Base-by-base conservation (phyloP, 179 eudicot species). In the Silene coronaria region DNA sequence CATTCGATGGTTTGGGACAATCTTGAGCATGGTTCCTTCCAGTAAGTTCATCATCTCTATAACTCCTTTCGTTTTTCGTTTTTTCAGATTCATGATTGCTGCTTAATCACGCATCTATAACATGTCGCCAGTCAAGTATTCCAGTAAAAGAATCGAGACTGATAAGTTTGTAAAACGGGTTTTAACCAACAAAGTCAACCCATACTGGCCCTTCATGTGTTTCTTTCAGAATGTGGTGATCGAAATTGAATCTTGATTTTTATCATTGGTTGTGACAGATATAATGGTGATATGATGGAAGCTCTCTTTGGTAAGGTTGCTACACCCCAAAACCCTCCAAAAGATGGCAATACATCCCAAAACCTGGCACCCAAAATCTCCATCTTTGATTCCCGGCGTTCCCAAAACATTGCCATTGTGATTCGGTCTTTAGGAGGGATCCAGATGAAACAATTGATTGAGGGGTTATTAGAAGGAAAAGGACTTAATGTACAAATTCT, bases 1-100 rank as follows among this genome's bases (percentile, higher is more conserved):
- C 96, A 89, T 73, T 93, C 99, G 27, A 94, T 89, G 95, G 97
- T 88, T 65, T 88, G 96, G 99, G 88, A 87, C 80, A 89, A 84
- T 51, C 45, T 92, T 32, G 89, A 88, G 27, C 78, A 77, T 19
- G 97, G 97, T 22, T 95, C 99, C 16, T 90, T 92, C 88, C 89
- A 86, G 97, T 93, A 86, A 87, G 71, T 80, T 64, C 23, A n/a
- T 32, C 60, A 26, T 16, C 42, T 2, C 36, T 19, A 32, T 42
- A 10, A 10, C 11, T 11, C 48, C 48, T 38, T 38, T 1, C 9
- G 45, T 7, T 38, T 51, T 17, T 51, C 57, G 57, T 14, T 17
- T 14, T 14, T 13, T 51, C n/a, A 51, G 5, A 51, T 51, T 51
- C 57, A 12, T 6, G 6, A 51, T 3, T 14, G 57, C 57, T 4